Conservation (phyloP, 345 rosid species). For the Odontarrhena argentea region DNA sequence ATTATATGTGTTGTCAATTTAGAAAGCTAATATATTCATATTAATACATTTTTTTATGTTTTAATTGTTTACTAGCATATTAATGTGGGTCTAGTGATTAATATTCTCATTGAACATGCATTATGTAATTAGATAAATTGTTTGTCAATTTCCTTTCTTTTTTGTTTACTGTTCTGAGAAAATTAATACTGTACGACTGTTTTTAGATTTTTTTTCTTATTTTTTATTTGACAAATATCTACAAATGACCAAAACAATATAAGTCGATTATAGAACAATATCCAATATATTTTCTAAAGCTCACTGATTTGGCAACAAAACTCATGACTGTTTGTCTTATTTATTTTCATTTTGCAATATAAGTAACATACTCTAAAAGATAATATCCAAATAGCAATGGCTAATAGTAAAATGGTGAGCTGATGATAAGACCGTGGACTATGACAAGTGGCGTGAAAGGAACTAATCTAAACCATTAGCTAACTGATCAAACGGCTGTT, state of each 20-base stretch:
- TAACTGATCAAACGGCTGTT: conserved; percentile 14
- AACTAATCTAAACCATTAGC: background rate
- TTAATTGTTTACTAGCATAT: no score
- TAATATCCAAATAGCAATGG: background rate
- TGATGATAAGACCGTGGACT: conserved; percentile 15
- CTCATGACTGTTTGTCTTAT: background rate
- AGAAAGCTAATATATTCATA: no score
- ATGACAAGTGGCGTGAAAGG: conserved; percentile 25
- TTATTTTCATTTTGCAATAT: background rate
- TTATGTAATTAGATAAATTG: no score
- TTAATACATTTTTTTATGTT: no score
- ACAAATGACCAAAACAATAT: background rate
- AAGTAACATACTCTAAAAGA: background rate
- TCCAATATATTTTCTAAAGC: background rate
- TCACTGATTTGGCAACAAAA: conserved; percentile 12
- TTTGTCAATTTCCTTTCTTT: no score
- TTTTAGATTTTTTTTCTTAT: no score
- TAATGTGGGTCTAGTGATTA: no score
- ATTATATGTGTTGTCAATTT: no score
- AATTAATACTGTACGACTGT: no score
- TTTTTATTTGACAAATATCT: no score
- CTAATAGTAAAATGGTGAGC: background rate
- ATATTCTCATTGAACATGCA: no score
- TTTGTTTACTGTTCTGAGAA: no score
- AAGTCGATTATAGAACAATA: conserved; percentile 25